Conservation (phyloP, 495 filamentous ascomycete genomes). For the Penicillium longicatenatum region DNA sequence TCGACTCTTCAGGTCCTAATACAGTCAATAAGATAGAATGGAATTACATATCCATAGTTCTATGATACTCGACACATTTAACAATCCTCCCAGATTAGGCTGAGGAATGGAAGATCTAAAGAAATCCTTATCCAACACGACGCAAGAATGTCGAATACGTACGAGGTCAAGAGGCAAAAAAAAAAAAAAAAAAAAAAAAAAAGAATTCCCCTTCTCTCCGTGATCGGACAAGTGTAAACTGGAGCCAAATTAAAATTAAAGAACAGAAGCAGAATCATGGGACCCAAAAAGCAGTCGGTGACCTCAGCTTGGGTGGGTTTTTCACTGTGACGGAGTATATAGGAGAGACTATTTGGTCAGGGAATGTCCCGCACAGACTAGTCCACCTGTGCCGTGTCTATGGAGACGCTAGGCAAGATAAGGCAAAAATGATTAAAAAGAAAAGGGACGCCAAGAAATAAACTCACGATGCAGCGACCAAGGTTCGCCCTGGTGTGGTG, state of each 20-base stretch:
- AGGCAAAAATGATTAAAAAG: conserved; percentile 8
- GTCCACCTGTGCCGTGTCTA: conserved; percentile 34
- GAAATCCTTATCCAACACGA: conserved; percentile 20
- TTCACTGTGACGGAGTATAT: neutral
- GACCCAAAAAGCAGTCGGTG: conserved; percentile 30
- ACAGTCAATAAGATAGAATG: neutral
- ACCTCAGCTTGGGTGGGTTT: conserved; percentile 17
- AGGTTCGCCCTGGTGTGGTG: conserved; percentile 41
- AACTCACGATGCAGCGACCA: conserved; percentile 40
- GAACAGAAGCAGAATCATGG: conserved; percentile 16
- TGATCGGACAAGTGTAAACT: conserved; percentile 27
- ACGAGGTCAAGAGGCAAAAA: too few relatives aligned
- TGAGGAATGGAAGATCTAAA: conserved; percentile 31
- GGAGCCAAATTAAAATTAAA: neutral
- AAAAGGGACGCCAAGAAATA: conserved; percentile 37
- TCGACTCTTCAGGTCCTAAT: neutral
- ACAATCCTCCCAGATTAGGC: conserved; percentile 12
- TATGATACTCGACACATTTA: neutral
- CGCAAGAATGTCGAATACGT: conserved; percentile 27
- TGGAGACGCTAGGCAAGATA: conserved; percentile 1
- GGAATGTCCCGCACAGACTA: conserved; percentile 28
- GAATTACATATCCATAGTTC: neutral
- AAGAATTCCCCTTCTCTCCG: conserved; percentile 14
- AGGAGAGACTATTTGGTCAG: conserved; percentile 7
- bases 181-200: neutral